These are phyloP conservation scores for Dryas drummondii DNA, from an alignment of 306 rosid species.

Conservation along the genomic window DNA sequence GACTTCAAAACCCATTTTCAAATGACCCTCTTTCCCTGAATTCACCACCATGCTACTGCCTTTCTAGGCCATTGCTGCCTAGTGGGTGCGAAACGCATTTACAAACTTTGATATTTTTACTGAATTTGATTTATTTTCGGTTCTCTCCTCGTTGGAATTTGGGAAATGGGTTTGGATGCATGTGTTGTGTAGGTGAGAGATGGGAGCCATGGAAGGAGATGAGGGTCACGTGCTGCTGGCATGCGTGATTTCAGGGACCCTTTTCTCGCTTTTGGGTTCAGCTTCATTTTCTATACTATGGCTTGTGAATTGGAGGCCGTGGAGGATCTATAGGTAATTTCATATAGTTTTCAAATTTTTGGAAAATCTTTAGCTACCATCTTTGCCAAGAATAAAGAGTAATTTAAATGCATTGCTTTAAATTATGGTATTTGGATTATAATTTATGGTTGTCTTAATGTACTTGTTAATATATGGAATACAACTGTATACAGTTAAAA, in stretches of 20 bases:
- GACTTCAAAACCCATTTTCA: constrained; percentile 15
- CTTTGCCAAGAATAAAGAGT: not conserved
- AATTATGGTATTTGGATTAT: not conserved
- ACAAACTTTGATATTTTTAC: constrained; percentile 19
- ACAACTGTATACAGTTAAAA: not conserved
- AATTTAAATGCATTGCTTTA: not conserved
- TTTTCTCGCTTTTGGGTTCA: constrained; percentile 72
- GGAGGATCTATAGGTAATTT: constrained; percentile 93
- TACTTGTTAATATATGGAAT: constrained; percentile 3
- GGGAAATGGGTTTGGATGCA: constrained; percentile 50
- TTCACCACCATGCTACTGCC: constrained; percentile 48
- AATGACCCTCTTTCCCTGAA: constrained; percentile 48
- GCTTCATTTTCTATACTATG: constrained; percentile 85
- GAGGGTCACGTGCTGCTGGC: constrained; percentile 70
- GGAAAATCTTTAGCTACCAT: constrained; percentile 3
- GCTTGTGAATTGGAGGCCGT: constrained; percentile 99
- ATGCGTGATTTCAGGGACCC: constrained; percentile 80
- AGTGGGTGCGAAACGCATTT: constrained; percentile 34
- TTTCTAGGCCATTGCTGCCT: constrained; percentile 37
- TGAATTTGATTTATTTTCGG: not conserved
- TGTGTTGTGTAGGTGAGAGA: constrained; percentile 43
- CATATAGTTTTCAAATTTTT: not conserved
- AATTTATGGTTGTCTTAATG: not conserved
- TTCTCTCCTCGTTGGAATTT: constrained; percentile 10
- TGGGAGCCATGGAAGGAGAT: constrained; percentile 76